Percentiles rank a stretch among this genome's conserved stretches.
phyloP scores from a whole-genome alignment of 2,329 filamentous ascomycete genomes.

The Cercospora zeina region DNA sequence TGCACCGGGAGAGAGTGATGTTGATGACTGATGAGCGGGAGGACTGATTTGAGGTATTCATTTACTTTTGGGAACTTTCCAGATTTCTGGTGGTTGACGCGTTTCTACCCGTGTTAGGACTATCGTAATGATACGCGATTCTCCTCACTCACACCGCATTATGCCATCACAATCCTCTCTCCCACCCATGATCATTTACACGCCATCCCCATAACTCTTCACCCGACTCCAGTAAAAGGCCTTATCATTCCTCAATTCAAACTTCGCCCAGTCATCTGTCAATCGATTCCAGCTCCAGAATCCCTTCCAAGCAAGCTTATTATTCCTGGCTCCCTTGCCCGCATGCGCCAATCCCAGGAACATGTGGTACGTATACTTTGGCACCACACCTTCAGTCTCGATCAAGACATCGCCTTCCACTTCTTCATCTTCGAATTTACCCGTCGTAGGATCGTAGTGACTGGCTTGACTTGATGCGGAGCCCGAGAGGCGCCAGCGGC shows the following conservation, averaged over 20 bases:
- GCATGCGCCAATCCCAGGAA: conserved; percentile 69
- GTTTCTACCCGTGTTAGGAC: too few species aligned
- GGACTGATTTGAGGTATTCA: background rate
- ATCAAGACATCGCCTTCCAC: conserved; percentile 70
- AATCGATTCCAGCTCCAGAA: conserved; percentile 89
- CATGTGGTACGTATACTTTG: conserved; percentile 83
- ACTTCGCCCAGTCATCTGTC: conserved; percentile 88
- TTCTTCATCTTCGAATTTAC: conserved; percentile 45
- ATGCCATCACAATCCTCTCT: background rate
- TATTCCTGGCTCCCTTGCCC: conserved; percentile 66
- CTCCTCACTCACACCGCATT: background rate
- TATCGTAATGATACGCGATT: background rate
- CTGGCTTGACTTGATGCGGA: conserved; percentile 38
- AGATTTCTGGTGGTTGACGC: too few species aligned
- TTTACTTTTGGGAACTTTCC: too few species aligned
- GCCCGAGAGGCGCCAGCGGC: conserved; percentile 66
- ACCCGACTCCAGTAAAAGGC: conserved; percentile 64
- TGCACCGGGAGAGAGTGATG: conserved; percentile 1
- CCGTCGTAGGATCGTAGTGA: conserved; percentile 24
- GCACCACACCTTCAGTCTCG: conserved; percentile 79
- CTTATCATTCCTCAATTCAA: conserved; percentile 64
- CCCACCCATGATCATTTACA: background rate
- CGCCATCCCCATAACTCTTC: conserved; percentile 50
- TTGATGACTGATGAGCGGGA: background rate
- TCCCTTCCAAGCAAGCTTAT: conserved; percentile 82